Evolutionary conservation across 345 rosid species (phyloP).

Genomic region (Populus tremula): DNA sequence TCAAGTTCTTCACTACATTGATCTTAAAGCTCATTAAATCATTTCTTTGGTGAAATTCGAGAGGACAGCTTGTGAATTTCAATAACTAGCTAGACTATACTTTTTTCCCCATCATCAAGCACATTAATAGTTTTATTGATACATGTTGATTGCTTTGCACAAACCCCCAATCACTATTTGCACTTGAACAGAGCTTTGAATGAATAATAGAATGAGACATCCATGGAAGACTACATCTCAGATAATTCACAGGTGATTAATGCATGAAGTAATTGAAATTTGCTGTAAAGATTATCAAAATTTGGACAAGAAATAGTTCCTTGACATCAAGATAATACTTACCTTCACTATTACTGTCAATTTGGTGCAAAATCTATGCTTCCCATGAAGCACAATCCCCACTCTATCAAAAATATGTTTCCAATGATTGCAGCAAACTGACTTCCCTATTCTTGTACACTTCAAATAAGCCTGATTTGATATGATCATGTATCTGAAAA

Average conservation of each 20-base stretch:
- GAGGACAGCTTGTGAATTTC: too few relatives aligned
- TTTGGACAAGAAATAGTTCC: neutral
- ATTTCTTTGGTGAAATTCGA: too few relatives aligned
- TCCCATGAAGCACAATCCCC: conserved; percentile 63
- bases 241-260: neutral
- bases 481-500: conserved; percentile 48
- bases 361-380: conserved; percentile 47
- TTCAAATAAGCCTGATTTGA: conserved; percentile 25
- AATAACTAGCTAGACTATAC: too few relatives aligned
- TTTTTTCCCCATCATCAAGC: neutral
- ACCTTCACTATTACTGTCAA: conserved; percentile 53
- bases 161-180: neutral
- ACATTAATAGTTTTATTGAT: neutral
- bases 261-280: neutral
- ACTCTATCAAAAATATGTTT: conserved; percentile 41
- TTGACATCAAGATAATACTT: neutral
- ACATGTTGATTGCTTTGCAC: neutral
- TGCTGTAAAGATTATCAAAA: neutral
- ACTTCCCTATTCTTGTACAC: conserved; percentile 17
- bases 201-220: neutral
- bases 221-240: neutral
- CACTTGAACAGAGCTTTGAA: neutral
- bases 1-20: neutral
- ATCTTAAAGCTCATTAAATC: neutral
- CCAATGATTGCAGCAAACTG: conserved; percentile 4